Evolutionary conservation across 768 basidiomycete genomes (phyloP).

Genomic region (Termitomyces sp.): DNA sequence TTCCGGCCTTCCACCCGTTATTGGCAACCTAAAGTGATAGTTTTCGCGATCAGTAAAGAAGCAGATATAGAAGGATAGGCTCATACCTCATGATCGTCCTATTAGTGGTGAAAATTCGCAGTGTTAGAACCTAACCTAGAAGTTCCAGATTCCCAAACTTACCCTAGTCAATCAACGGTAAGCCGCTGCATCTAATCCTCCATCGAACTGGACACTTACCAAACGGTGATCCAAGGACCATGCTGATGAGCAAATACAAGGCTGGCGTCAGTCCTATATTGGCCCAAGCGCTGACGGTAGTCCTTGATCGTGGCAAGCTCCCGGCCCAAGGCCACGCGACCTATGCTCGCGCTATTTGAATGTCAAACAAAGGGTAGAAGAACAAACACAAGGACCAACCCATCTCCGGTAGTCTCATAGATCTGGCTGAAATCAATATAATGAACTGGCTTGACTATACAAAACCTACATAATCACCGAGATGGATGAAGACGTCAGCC

Average conservation of each 20-base stretch:
- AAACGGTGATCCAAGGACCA: slow-evolving; percentile 53
- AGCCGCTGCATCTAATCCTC: background rate
- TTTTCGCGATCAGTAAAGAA: background rate
- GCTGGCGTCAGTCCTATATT: slow-evolving; percentile 50
- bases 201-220: background rate
- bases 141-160: background rate
- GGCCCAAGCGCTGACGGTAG: slow-evolving; percentile 46
- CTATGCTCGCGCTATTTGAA: slow-evolving; percentile 21
- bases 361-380: background rate
- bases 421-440: background rate
- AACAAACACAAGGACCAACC: background rate
- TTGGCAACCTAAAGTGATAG: background rate
- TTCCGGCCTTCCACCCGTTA: slow-evolving; percentile 5
- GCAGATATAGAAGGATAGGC: background rate
- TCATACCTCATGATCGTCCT: slow-evolving; percentile 1
- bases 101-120: background rate
- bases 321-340: slow-evolving; percentile 44
- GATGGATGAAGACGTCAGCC: slow-evolving; percentile 51
- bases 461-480: slow-evolving; percentile 44
- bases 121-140: background rate
- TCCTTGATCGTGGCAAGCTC: slow-evolving; percentile 56
- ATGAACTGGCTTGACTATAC: background rate
- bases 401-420: background rate
- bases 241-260: slow-evolving; percentile 44
- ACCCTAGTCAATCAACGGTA: background rate